Base-by-base conservation (phyloP, 2,329 filamentous ascomycete species). In the Dactylella cylindrospora region DNA sequence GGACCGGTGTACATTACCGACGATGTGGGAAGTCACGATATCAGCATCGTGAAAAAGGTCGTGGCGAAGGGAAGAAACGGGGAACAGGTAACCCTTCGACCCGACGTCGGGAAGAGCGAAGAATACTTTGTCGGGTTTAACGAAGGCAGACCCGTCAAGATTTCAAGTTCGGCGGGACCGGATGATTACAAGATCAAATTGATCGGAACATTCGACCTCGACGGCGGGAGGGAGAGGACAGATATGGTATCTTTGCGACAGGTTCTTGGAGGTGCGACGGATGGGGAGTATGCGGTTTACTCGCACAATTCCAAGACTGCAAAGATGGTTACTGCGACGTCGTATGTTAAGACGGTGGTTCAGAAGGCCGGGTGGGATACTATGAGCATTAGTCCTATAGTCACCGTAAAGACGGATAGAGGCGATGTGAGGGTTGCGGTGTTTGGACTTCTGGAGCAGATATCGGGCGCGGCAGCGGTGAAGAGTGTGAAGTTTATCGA, bases 1-100 rank as follows among this genome's bases (percentile, higher is more conserved):
- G 93, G 93, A 0, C 93, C 91, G 0, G 85, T 98, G 32, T 96
- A 94, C 69, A 90, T 98, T 71, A 97, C 91, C 0, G 93, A 98
- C 72, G 80, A 83, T 0, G 91, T 91, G 0, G 90, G 89, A 0
- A 75, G 88, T 60, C 89, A 97, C 71, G 80, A 95, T 69, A 69
- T 90, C 23, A 73, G 78, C 4, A 73, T 98, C 12, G 86, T 98
- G 61, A 74, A 78, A 22, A 84, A 94, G 71, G 90, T 97, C 79
- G 90, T 86, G 0, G 90, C 44, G 5, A 39, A 28, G 25, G 41
- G 32, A 2, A 40, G n/a, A 17, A 41, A 22, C 1, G 59, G 59
- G 7, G 39, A 33, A 13, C 20, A 38, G 39, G 9, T 49, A 2
- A 51, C 33, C 0, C 13, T 64, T 9, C 28, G 59, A n/a, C 51